Evolutionary conservation across 1,284 basidiomycete species (phyloP).

Genomic region (Wallemia hederae): DNA sequence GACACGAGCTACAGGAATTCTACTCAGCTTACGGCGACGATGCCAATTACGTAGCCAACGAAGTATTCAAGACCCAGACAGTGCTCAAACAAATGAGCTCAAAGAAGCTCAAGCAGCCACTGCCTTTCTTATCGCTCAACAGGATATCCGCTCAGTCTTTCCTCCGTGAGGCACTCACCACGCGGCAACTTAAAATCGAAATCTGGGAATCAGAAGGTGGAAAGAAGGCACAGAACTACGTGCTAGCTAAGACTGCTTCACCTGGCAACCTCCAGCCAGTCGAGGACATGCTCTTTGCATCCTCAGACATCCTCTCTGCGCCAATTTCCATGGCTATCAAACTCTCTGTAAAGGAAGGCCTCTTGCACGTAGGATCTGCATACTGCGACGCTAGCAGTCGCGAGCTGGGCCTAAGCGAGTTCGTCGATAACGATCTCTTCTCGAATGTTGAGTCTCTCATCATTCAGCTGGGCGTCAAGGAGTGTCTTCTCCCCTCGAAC

Average conservation of each 20-base stretch:
- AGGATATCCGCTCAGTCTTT: constrained; percentile 55
- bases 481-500: constrained; percentile 33
- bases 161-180: constrained; percentile 64
- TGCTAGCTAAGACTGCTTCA: constrained; percentile 60
- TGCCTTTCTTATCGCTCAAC: constrained; percentile 53
- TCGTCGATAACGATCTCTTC: constrained; percentile 79
- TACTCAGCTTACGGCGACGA: constrained; percentile 71
- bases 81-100: constrained; percentile 55
- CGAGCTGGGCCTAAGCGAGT: constrained; percentile 41
- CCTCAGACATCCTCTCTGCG: constrained; percentile 50
- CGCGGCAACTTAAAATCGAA: constrained; percentile 74
- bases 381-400: constrained; percentile 26
- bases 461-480: constrained; percentile 89
- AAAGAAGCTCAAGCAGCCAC: constrained; percentile 15
- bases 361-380: constrained; percentile 23
- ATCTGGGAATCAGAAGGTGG: constrained; percentile 53
- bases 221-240: constrained; percentile 15
- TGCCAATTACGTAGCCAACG: constrained; percentile 55
- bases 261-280: constrained; percentile 82
- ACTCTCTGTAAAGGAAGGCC: constrained; percentile 28
- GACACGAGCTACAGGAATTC: constrained; percentile 27
- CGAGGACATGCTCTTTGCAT: constrained; percentile 71
- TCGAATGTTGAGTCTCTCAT: constrained; percentile 84
- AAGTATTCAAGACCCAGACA: constrained; percentile 58
- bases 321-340: constrained; percentile 80